These are phyloP conservation scores for Apiospora saccharicola DNA, from an alignment of 2,329 filamentous ascomycete genomes.

Conservation along the genomic window DNA sequence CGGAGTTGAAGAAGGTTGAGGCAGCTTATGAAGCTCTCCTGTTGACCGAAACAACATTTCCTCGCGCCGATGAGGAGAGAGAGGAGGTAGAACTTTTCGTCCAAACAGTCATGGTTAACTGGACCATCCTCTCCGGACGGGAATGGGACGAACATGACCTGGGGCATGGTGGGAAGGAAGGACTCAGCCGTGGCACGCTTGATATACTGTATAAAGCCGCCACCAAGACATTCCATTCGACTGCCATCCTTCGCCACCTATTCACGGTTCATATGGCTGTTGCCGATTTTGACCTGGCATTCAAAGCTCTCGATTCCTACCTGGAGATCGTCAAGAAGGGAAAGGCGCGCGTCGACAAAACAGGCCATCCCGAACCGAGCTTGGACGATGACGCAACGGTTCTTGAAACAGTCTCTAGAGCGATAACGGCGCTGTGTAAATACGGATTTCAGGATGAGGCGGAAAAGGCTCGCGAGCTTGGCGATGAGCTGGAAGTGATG, in stretches of 20 bases:
- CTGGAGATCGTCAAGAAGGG: constrained; percentile 85
- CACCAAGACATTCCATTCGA: constrained; percentile 95
- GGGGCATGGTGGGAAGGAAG: constrained; percentile 80
- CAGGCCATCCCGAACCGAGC: constrained; percentile 71
- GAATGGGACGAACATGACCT: constrained; percentile 84
- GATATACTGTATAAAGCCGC: constrained; percentile 91
- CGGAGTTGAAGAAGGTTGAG: constrained; percentile 83
- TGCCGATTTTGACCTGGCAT: constrained; percentile 89
- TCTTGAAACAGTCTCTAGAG: constrained; percentile 80
- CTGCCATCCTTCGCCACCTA: constrained; percentile 82
- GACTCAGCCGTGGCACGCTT: constrained; percentile 77
- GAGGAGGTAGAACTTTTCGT: constrained; percentile 84
- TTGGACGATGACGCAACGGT: constrained; percentile 82
- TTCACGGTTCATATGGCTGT: constrained; percentile 88
- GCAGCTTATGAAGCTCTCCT: constrained; percentile 80
- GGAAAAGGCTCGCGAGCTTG: constrained; percentile 79
- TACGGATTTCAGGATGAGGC: constrained; percentile 79
- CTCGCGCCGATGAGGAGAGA: constrained; percentile 80
- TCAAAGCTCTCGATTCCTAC: constrained; percentile 92
- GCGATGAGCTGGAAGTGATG: constrained; percentile 76
- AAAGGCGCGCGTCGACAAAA: constrained; percentile 84
- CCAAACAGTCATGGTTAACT: constrained; percentile 81
- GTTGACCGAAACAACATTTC: constrained; percentile 81
- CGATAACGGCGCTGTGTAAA: constrained; percentile 80
- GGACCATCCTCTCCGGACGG: constrained; percentile 80